Evolutionary conservation across 495 filamentous ascomycete species (phyloP).

Genomic region (Penicillium cinerascens): DNA sequence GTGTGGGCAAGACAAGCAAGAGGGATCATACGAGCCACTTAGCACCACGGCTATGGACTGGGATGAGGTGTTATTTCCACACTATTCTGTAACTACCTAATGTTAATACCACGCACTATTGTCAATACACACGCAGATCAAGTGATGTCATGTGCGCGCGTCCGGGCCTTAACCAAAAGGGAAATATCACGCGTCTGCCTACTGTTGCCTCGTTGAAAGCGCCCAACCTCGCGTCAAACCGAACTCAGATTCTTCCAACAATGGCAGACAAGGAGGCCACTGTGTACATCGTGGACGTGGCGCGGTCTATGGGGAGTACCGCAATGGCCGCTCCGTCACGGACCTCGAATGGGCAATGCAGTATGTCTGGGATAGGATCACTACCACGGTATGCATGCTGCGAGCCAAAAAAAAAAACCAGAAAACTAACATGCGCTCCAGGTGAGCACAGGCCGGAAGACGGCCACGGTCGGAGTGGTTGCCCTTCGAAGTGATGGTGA

Average conservation of each 20-base stretch:
- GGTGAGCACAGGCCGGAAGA: slow-evolving; percentile 81
- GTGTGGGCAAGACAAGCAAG: slow-evolving; percentile 1
- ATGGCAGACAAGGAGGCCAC: slow-evolving; percentile 97
- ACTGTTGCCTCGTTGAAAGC: too few relatives aligned
- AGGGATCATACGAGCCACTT: too few relatives aligned
- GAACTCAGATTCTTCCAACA: slow-evolving; percentile 4
- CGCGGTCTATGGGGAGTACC: slow-evolving; percentile 74
- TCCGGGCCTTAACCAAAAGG: slow-evolving; percentile 30
- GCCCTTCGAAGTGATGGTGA: slow-evolving; percentile 65
- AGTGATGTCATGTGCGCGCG: slow-evolving; percentile 49
- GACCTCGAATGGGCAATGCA: slow-evolving; percentile 88
- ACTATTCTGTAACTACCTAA: too few relatives aligned
- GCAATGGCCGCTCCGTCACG: slow-evolving; percentile 68
- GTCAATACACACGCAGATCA: slow-evolving; percentile 8
- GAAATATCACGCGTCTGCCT: slow-evolving; percentile 51
- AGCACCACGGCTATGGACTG: background rate
- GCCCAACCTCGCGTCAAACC: slow-evolving; percentile 1
- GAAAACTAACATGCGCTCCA: too few relatives aligned
- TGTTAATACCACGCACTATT: slow-evolving; percentile 2
- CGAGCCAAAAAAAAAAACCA: too few relatives aligned
- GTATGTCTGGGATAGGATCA: slow-evolving; percentile 97
- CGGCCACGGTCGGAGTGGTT: slow-evolving; percentile 72
- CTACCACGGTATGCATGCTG: slow-evolving; percentile 66
- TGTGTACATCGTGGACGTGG: slow-evolving; percentile 87
- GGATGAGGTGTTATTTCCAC: slow-evolving; percentile 1